Evolutionary conservation across 495 filamentous ascomycete species (phyloP).

Genomic region (Chaetomium tenue): DNA sequence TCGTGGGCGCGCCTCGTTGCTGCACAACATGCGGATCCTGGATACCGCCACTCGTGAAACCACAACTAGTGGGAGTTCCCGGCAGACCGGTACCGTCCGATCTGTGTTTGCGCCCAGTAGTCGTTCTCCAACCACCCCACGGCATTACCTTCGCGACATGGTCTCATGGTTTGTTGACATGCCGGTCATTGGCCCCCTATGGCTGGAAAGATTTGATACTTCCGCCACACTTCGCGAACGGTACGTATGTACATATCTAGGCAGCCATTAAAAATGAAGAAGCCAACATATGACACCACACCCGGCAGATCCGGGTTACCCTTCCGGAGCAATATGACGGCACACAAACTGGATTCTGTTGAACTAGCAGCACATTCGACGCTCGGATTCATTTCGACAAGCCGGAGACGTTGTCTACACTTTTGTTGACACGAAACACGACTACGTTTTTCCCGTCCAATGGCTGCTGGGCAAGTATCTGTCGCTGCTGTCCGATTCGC

Average conservation of each 20-base stretch:
- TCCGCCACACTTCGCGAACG: neutral
- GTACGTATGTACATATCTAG: too few species aligned
- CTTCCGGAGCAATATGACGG: neutral
- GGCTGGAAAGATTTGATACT: neutral
- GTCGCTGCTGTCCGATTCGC: conserved; percentile 15
- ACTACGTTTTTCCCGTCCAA: conserved; percentile 9
- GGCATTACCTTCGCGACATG: neutral
- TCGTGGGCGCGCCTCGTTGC: conserved; percentile 17
- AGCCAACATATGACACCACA: conserved; percentile 2
- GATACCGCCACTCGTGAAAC: conserved; percentile 9
- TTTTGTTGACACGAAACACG: conserved; percentile 5
- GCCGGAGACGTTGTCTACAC: neutral
- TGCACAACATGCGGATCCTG: conserved; percentile 27
- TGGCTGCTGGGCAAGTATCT: conserved; percentile 10
- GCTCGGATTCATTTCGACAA: neutral
- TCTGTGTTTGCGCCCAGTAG: neutral
- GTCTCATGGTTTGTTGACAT: neutral
- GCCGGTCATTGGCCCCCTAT: neutral
- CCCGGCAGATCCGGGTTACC: conserved; percentile 1
- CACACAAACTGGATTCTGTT: conserved; percentile 7
- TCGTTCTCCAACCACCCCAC: neutral
- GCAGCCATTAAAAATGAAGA: neutral
- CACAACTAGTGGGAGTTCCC: conserved; percentile 21
- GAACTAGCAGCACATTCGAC: conserved; percentile 6
- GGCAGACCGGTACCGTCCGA: conserved; percentile 24